Evolutionary conservation across 1,284 basidiomycete genomes (phyloP), one percentile per base, ranked within the genome.

Genomic region (Cerrena zonata): DNA sequence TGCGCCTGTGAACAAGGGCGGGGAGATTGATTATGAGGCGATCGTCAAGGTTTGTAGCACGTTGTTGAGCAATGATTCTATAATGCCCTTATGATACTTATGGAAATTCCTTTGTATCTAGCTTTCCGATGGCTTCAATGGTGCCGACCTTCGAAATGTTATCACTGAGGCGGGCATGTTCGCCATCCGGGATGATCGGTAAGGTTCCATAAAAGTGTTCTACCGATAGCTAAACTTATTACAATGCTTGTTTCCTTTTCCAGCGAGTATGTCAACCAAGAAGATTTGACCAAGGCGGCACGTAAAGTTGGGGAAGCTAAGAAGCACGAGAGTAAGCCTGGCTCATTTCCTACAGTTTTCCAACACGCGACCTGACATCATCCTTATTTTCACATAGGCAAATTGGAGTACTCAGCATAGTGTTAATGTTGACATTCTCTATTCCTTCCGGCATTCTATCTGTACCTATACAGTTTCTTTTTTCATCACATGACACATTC

Each of bases 121-220:
- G 85, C 79, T 95, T 21, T 90, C 89, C 13, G 94, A 97, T 63
- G 82, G 80, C 0, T 96, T 97, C 75, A 97, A 96, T 65, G 94
- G 94, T 51, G 94, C 94, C 13, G 96, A 99, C 73, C 68, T 99
- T 66, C 81, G 95, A 49, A 99, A 99, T 68, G 91, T 99, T 12
- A 86, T 95, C 48, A 99, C 96, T 4, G 96, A 99, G 71, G 93
- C 95, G 5, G 95, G 96, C 48, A 97, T 99, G 94, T 98, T 98
- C 68, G 96, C 96, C 12, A 98, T 99, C 62, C 79, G 96, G 47
- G 94, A 97, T 56, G 94, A 97, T 61, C 79, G 90, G 86, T 86
- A 54, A 53, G 78, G 64, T 15, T 15, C 42, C 37, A 47, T 54
- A 45, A 30, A 26, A 11, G 43, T n/a, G 11, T 10, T 42, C 40